A percentile compares a stretch with the other conserved stretches of the same genome.
Conservation (phyloP, 345 rosid genomes). For the Leavenworthia alabamica region DNA sequence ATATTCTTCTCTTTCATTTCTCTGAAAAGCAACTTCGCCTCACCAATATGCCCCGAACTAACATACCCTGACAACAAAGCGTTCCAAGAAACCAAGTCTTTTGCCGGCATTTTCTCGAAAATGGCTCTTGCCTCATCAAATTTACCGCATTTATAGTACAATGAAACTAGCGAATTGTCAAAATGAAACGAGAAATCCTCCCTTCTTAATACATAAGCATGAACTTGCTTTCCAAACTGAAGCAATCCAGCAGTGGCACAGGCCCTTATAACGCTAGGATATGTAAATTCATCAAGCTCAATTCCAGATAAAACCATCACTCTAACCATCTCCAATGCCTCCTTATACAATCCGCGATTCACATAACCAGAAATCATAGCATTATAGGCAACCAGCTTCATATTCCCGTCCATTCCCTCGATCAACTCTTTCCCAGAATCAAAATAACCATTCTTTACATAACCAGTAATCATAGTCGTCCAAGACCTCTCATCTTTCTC, state of each 20-base stretch:
- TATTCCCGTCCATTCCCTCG: slow-evolving; percentile 19
- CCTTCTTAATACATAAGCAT: slow-evolving; percentile 29
- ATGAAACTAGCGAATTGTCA: slow-evolving; percentile 25
- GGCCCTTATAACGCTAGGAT: slow-evolving; percentile 32
- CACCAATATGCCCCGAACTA: slow-evolving; percentile 31
- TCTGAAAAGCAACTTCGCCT: slow-evolving; percentile 32
- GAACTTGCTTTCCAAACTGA: slow-evolving; percentile 28
- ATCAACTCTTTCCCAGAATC: slow-evolving; percentile 27
- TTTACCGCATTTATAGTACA: slow-evolving; percentile 33
- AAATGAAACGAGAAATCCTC: slow-evolving; percentile 26
- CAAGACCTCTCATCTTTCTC: slow-evolving; percentile 35
- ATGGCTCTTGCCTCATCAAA: slow-evolving; percentile 27
- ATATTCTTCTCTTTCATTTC: slow-evolving; percentile 32
- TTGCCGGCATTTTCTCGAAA: slow-evolving; percentile 28
- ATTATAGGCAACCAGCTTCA: slow-evolving; percentile 30
- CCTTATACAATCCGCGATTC: slow-evolving; percentile 19
- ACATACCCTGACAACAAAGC: slow-evolving; percentile 34
- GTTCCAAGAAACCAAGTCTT: slow-evolving; percentile 37
- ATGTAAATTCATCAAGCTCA: slow-evolving; percentile 33
- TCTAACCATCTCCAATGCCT: slow-evolving; percentile 33
- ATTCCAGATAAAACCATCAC: slow-evolving; percentile 23
- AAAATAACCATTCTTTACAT: slow-evolving; percentile 28
- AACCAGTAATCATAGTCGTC: slow-evolving; percentile 34
- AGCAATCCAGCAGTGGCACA: slow-evolving; percentile 32
- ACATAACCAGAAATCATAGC: slow-evolving; percentile 38